Conservation (phyloP, 2,329 filamentous ascomycete genomes). For the Phyllosticta citribraziliensis region DNA sequence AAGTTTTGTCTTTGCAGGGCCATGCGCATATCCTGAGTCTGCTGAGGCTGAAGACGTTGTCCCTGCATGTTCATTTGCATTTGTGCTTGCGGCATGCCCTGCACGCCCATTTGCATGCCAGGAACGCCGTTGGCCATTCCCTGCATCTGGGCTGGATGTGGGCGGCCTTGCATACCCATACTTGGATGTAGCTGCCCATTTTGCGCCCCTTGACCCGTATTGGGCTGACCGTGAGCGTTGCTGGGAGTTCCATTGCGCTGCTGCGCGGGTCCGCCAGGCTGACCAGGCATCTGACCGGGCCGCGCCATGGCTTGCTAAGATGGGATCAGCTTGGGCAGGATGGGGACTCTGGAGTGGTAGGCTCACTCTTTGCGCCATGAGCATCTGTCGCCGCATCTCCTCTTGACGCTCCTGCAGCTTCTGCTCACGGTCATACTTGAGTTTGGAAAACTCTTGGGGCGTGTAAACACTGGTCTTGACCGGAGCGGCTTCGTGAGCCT, state of each 20-base stretch:
- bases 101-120: slow-evolving; percentile 40
- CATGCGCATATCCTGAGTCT: slow-evolving; percentile 27
- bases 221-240: slow-evolving; percentile 22
- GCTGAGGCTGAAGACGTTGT: slow-evolving; percentile 48
- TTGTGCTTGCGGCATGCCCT: slow-evolving; percentile 54
- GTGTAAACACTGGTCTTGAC: slow-evolving; percentile 56
- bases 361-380: slow-evolving; percentile 42
- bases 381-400: slow-evolving; percentile 54
- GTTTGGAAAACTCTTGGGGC: slow-evolving; percentile 79
- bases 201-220: slow-evolving; percentile 16
- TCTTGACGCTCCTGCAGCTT: slow-evolving; percentile 48
- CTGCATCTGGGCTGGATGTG: neutral
- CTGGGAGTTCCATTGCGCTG: slow-evolving; percentile 33
- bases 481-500: slow-evolving; percentile 60
- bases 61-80: slow-evolving; percentile 50
- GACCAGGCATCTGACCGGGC: slow-evolving; percentile 17
- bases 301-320: slow-evolving; percentile 20
- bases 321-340: neutral
- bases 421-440: slow-evolving; percentile 81
- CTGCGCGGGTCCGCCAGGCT: slow-evolving; percentile 17
- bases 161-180: slow-evolving; percentile 21
- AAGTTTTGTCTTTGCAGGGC: slow-evolving; percentile 23
- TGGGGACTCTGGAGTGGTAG: neutral
- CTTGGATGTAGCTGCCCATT: slow-evolving; percentile 16
- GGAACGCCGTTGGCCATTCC: slow-evolving; percentile 34